Conservation (phyloP, 768 basidiomycete species). For the Naganishia vaughanmartiniae region DNA sequence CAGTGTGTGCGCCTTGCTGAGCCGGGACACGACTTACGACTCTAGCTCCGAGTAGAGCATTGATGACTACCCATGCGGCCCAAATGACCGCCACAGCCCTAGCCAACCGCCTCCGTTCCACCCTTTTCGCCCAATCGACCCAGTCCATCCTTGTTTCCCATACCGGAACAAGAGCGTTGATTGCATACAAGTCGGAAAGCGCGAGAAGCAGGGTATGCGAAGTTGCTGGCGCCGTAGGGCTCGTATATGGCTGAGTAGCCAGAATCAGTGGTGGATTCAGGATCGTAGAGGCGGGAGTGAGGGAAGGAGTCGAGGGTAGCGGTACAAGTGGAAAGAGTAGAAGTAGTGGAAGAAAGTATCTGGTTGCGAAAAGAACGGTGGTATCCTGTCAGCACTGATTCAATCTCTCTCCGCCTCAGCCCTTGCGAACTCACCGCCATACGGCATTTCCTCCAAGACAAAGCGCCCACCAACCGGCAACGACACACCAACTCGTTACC, state of each 20-base stretch:
- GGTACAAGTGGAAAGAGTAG: constrained; percentile 54
- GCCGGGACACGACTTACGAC: constrained; percentile 17
- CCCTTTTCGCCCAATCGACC: constrained; percentile 7
- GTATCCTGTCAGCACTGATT: background rate
- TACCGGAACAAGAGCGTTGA: constrained; percentile 56
- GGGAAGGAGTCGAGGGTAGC: constrained; percentile 45
- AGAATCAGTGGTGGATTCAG: background rate
- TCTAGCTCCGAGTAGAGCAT: constrained; percentile 27
- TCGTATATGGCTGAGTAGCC: constrained; percentile 59
- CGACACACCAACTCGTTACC: constrained; percentile 56
- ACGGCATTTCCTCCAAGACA: constrained; percentile 63
- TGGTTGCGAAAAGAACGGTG: constrained; percentile 38
- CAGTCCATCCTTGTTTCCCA: constrained; percentile 28
- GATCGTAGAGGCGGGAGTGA: constrained; percentile 22
- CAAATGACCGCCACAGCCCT: constrained; percentile 38
- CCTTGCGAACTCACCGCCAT: constrained; percentile 56
- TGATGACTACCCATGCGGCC: constrained; percentile 39
- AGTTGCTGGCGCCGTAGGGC: constrained; percentile 43
- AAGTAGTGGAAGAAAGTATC: constrained; percentile 63
- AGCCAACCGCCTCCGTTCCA: constrained; percentile 25
- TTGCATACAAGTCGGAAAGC: constrained; percentile 65
- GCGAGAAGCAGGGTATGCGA: constrained; percentile 52
- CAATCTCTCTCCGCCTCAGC: background rate
- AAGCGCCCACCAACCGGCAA: constrained; percentile 73
- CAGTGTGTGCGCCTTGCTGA: background rate